Evolutionary conservation across 139 green algal genomes (phyloP).

Genomic region (Chlorella sp.): DNA sequence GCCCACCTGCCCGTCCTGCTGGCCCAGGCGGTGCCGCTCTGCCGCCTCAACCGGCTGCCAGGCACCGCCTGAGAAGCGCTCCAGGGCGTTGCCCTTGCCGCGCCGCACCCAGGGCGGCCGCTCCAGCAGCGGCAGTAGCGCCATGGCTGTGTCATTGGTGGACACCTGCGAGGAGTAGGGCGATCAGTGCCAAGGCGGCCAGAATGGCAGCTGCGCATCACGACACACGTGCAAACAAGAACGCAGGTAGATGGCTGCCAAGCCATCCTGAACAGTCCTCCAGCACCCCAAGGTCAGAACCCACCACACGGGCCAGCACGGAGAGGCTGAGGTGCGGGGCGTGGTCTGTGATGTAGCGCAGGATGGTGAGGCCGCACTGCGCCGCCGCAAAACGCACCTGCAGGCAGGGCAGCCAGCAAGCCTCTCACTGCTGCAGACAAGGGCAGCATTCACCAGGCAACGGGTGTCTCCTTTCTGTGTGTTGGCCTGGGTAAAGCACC

Average conservation of each 20-base stretch:
- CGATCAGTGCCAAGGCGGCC: not conserved
- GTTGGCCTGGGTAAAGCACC: too few species aligned
- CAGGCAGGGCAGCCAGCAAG: too few species aligned
- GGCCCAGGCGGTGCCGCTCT: conserved; percentile 74
- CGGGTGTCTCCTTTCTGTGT: too few species aligned
- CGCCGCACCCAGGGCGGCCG: conserved; percentile 72
- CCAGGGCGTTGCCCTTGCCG: not conserved
- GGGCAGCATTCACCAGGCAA: too few species aligned
- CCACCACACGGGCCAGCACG: conserved; percentile 59
- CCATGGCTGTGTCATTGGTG: conserved; percentile 78
- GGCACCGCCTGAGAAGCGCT: conserved; percentile 58
- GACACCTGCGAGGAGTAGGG: conserved; percentile 43
- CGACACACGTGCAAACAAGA: not conserved
- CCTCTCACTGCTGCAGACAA: too few species aligned
- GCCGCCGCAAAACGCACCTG: conserved; percentile 63
- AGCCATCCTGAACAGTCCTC: too few species aligned
- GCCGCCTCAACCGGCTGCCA: conserved; percentile 66
- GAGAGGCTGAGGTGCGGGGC: conserved; percentile 65
- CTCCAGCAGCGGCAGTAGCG: conserved; percentile 84
- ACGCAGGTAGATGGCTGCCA: not conserved
- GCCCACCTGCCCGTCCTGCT: conserved; percentile 76
- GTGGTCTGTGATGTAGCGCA: conserved; percentile 84
- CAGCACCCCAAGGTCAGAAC: too few species aligned
- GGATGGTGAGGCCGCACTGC: conserved; percentile 74
- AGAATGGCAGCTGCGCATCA: not conserved